Base-by-base conservation (phyloP, 768 basidiomycete genomes). In the Lentinula raphanica region DNA sequence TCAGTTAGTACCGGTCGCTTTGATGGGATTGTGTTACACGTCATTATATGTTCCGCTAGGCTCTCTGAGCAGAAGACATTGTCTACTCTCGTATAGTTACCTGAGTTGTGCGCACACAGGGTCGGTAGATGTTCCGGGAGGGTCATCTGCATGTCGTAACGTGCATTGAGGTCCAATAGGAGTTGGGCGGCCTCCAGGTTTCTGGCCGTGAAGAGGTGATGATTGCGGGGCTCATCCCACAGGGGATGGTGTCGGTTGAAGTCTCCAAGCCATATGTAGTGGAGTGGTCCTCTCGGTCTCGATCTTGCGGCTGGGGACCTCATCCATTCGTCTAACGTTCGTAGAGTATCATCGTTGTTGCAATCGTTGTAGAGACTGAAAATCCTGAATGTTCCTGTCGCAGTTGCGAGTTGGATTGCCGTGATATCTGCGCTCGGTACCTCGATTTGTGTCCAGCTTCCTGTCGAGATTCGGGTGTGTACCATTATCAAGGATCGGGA, bases 201-300 rank as follows among this genome's bases (percentile, higher is more conserved):
- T 7, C 49, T 9, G 0, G 31, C 31, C 1, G 72, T 76, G 62
- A 80, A 74, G 0, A 81, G 72, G 48, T 70, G 69, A 8, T 49
- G 49, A 46, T 73, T 68, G 8, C 49, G 39, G 0, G 65, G 58
- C 5, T 68, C 58, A 21, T 79, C 76, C 77, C 77, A 79, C 8
- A 71, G 23, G 0, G 69, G 72, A 63, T 77, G 72, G 58, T 79
- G 76, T 17, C 68, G 48, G 57, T 78, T 77, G 66, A 76, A 78
- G 62, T 78, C 38, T 4, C 78, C 71, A 0, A 62, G 38, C 76
- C 73, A 77, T 3, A 75, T 57, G 35, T 21, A 9, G 62, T 45
- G 56, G 40, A 62, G 0, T 28, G 5, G 1, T 46, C 25, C 21
- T 23, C 44, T 45, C 15, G 44, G 44, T 11, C 7, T 27, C 11